phyloP scores from a whole-genome alignment of 78 protist species.

The Guillardia theta region DNA sequence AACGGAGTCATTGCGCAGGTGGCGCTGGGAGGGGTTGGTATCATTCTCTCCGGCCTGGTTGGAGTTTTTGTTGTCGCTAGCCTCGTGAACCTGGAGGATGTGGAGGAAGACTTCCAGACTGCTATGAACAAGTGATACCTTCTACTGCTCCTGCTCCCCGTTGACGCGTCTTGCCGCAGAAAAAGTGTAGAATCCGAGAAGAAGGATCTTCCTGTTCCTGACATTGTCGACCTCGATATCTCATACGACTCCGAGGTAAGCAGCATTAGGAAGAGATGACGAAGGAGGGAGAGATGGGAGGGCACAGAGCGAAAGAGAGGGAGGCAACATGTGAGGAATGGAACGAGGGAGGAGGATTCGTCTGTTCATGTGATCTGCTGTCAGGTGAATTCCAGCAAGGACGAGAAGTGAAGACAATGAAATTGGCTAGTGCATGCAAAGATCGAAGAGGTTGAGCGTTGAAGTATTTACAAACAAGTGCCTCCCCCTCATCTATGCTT shows the following conservation, averaged over 20 bases:
- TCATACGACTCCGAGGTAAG: no score
- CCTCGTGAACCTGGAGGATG: background rate
- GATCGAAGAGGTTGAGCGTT: background rate
- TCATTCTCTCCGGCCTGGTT: no score
- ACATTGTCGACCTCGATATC: no score
- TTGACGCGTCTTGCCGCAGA: no score
- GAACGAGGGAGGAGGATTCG: background rate
- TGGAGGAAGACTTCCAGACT: background rate
- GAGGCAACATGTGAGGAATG: background rate
- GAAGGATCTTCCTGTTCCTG: no score
- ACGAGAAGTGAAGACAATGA: background rate
- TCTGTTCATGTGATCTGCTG: background rate
- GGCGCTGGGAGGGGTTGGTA: background rate
- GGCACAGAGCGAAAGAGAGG: background rate
- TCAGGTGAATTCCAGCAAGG: background rate
- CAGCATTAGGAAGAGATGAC: background rate
- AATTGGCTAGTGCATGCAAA: background rate
- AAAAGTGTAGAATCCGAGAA: no score
- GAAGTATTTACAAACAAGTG: background rate
- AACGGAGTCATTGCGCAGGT: background rate
- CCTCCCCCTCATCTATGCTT: background rate
- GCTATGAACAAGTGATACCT: no score
- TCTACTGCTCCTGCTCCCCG: no score
- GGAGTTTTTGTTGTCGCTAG: background rate
- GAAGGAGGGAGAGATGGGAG: background rate